Base-by-base conservation (phyloP, 768 basidiomycete species). In the Terana coerulea region DNA sequence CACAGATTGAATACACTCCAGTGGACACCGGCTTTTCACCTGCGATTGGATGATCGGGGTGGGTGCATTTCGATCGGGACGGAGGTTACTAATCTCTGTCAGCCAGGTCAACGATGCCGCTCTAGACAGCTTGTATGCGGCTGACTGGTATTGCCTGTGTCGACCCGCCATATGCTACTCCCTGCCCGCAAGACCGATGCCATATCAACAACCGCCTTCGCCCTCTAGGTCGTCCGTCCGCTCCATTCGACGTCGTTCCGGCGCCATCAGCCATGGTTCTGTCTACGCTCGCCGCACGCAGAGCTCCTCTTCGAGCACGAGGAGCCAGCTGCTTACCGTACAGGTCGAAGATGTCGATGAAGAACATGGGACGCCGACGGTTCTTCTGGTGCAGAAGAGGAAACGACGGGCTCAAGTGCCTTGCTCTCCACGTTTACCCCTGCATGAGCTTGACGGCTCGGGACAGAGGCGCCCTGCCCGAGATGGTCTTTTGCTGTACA, bases 331-430 rank as follows among this genome's bases (percentile, higher is more conserved):
- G 26, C 45, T 57, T 15, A 58, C 55, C 10, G 51, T 61, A 29
- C 62, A 63, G 26, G 62, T 61, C 24, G 60, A 64, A 40, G 60
- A 60, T 40, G 53, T 45, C 9, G 60, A 60, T 28, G 55, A 49
- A 11, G 40, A 29, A 0, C 34, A 36, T 21, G 21, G 52, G 7
- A 42, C 12, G 26, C 63, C 61, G 3, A 58, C 60, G 1, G 56
- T 64, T 1, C 40, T 57, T 1, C 56, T 61, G 15, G 57, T 62
- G 15, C 61, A 57, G 29, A 52, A 42, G 28, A 25, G 25, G 33
- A 1, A 30, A 7, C 12, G 3, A 9, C 34, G 12, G 7, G 14
- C 51, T 11, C 35, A 46, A 14, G 8, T 41, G 5, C 35, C 45
- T n/a, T 19, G 53, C 34, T 15, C 42, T 44, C 26, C 44, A 47